Evolutionary conservation across 225 moss, liverwort and hornwort genomes (phyloP).

Genomic region (Pseudisothecium myosuroides): DNA sequence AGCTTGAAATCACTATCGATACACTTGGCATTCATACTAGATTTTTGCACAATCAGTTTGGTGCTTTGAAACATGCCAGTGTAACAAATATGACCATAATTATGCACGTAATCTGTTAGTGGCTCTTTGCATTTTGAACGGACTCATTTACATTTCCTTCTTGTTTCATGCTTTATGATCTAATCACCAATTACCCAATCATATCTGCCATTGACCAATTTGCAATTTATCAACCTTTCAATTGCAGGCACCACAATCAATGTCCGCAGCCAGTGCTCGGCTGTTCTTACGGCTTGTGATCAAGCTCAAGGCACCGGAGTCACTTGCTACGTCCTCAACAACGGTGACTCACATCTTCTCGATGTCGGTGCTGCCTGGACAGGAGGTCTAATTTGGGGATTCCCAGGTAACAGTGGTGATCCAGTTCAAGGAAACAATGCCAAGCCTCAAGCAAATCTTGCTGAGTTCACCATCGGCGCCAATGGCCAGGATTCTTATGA

Average conservation of each 20-base stretch:
- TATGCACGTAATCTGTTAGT: not conserved
- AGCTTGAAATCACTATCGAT: not conserved
- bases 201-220: not conserved
- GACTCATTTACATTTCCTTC: not conserved
- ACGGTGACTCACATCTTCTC: not conserved
- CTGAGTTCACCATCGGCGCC: not conserved
- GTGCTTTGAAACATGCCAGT: not conserved
- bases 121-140: not conserved
- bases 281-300: not conserved
- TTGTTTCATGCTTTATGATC: not conserved
- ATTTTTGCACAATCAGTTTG: not conserved
- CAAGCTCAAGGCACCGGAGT: not conserved
- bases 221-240: not conserved
- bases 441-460: not conserved
- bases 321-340: not conserved
- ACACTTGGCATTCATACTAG: not conserved
- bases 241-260: not conserved
- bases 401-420: not conserved
- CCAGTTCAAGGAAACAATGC: not conserved
- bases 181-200: not conserved
- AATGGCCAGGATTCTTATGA: not conserved
- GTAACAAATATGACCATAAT: not conserved
- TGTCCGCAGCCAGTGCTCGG: not conserved
- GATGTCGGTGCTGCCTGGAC: not conserved
- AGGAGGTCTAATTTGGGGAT: not conserved